Base-by-base conservation (phyloP, 169 alveolate species). In the Eimeria brunetti region DNA sequence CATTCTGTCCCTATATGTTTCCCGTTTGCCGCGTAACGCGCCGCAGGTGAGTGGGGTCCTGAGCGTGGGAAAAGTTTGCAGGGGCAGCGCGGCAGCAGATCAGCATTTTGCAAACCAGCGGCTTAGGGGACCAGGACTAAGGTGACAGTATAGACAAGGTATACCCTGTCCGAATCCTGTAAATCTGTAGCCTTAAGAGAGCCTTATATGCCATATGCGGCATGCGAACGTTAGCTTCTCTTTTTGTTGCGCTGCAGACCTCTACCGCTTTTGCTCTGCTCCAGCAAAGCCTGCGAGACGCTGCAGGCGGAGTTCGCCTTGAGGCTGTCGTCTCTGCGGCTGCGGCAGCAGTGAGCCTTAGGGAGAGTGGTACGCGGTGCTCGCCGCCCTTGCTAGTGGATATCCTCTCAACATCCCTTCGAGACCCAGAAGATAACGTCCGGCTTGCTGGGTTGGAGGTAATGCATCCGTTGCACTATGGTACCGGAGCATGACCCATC, bases 251-350 rank as follows among this genome's bases (percentile, higher is more conserved):
- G 73, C 56, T 83, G 69, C 58, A 83, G 90, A 56, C 49, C 53
- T 33, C 90, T 33, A 20, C 90, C 30, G 75, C 64, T 2, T 83
- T 83, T 83, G 75, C 53, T 53, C 69, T 83, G 51, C 90, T 83
- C 36, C 75, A 83, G 38, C 90, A 83, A 53, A n/a, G 90, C 49
- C 46, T 83, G 90, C 90, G 90, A 53, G 90, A 83, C 75, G 73
- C 73, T 12, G 49, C 90, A 56, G 75, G 76, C 2, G 90, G 56
- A 30, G 90, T 83, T 56, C 90, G 90, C 22, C 90, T 83, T 33
- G 90, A 83, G 73, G 90, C 90, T 83, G 90, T 83, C 44, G 75
- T 38, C 73, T 38, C 90, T 53, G 90, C 90, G 53, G 90, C 90
- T n/a, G 73, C 90, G 30, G 90, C 90, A 9, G 90, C 90, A 83